Base-by-base conservation (phyloP, 768 basidiomycete species). In the Stropharia rugosoannulata region DNA sequence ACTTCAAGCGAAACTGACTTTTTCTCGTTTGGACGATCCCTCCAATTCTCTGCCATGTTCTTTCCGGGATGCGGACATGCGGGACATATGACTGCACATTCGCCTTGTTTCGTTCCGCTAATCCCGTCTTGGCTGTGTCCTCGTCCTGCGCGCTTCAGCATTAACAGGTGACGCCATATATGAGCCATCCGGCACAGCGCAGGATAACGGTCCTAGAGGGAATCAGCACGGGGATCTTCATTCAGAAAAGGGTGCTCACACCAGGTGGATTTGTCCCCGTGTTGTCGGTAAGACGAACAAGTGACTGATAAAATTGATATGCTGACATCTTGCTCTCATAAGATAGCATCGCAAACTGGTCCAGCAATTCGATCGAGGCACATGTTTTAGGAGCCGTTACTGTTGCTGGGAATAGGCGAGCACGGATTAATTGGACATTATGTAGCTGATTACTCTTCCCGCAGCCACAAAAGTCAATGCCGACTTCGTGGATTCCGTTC, bases 401-500 rank as follows among this genome's bases (percentile, higher is more conserved):
- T 3, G 70, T 70, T 11, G 65, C 62, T 16, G 72, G 70, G 38
- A 47, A 68, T 16, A 61, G 54, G 0, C 60, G 47, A 46, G 54
- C 53, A 4, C 65, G 61, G 0, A 78, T 67, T 0, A 77, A 65
- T 51, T 78, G 73, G 8, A 55, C 56, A 11, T 56, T 45, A 18
- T 61, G 54, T 4, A 16, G 43, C 13, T 47, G 41, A 7, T 55
- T 47, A 3, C 19, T 36, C 25, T 56, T 35, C 6, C 55, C 59
- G 36, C 73, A 75, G 0, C 60, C 64, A 53, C 73, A 75, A 46
- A 68, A 74, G 27, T 66, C 60, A 12, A 74, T n/a, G 0, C 52
- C 52, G 12, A 74, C 64, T 5, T 50, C 46, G 41, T 73, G 72
- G 25, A 75, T 57, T 0, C 66, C 63, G 54, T 68, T 66, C 4